Evolutionary conservation across 768 basidiomycete species (phyloP).

Genomic region (Macrolepiota fuliginosa): DNA sequence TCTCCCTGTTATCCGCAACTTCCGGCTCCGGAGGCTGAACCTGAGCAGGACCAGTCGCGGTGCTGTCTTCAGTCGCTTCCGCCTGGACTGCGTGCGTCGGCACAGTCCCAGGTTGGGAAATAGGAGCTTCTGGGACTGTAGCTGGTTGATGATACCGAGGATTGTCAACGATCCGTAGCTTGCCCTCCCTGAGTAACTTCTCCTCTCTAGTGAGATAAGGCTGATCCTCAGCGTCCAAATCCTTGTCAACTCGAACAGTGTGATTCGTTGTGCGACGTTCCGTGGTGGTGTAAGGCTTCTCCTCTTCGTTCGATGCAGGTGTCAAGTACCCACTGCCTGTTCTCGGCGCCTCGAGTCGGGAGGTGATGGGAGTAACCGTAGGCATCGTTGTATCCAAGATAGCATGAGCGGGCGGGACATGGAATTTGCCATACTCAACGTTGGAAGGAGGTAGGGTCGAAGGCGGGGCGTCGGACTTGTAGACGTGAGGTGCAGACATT

Average conservation of each 20-base stretch:
- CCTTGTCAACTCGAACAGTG: not conserved
- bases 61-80: not conserved
- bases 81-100: not conserved
- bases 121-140: not conserved
- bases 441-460: not conserved
- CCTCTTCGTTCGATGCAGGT: slow-evolving; percentile 13
- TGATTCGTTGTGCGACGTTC: not conserved
- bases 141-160: slow-evolving; percentile 36
- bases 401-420: slow-evolving; percentile 8
- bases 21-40: not conserved
- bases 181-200: slow-evolving; percentile 23
- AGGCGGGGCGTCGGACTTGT: not conserved
- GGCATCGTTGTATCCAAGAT: slow-evolving; percentile 5
- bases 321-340: slow-evolving; percentile 9
- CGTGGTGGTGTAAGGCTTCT: not conserved
- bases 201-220: slow-evolving; percentile 34
- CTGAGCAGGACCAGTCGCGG: not conserved
- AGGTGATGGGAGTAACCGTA: not conserved
- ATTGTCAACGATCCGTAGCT: slow-evolving; percentile 54
- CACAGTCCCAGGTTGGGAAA: not conserved
- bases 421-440: not conserved
- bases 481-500: not conserved
- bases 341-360: slow-evolving; percentile 4
- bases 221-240: slow-evolving; percentile 16
- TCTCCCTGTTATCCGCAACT: not conserved